A percentile compares a stretch with the other conserved stretches of the same genome.
phyloP scores from a whole-genome alignment of 345 rosid genomes.

The Acer negundo region DNA sequence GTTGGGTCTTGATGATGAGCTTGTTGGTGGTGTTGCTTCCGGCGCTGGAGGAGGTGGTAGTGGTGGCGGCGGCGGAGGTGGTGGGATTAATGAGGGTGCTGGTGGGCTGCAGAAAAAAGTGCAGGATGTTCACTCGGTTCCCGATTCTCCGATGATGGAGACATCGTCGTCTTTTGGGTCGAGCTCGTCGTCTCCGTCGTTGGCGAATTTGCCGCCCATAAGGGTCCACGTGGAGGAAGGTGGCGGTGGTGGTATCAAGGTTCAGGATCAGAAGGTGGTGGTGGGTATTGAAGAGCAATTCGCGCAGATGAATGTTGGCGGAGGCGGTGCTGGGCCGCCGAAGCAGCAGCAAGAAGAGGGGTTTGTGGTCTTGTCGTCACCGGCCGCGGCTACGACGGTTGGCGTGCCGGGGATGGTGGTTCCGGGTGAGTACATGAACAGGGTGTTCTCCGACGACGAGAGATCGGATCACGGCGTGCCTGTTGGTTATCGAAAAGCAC shows the following conservation, averaged over 20 bases:
- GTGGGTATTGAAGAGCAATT: constrained; percentile 89
- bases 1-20: constrained; percentile 70
- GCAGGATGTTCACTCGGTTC: constrained; percentile 80
- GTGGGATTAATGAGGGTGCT: constrained; percentile 41
- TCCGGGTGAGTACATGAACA: constrained; percentile 50
- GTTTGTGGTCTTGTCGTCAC: constrained; percentile 50
- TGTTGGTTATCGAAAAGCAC: constrained; percentile 55
- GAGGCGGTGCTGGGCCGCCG: constrained; percentile 30
- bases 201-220: constrained; percentile 87
- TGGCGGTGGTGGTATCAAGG: constrained; percentile 30
- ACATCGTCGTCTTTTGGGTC: constrained; percentile 92
- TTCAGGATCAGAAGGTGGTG: constrained; percentile 48
- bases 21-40: constrained; percentile 22
- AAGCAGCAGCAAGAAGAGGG: constrained; percentile 67
- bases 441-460: constrained; percentile 84
- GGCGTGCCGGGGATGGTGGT: constrained; percentile 41
- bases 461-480: constrained; percentile 82
- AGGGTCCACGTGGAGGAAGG: constrained; percentile 74
- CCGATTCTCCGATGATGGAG: constrained; percentile 95
- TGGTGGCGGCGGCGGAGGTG: constrained; percentile 16
- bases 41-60: constrained; percentile 32
- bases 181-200: constrained; percentile 81
- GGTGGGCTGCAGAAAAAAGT: constrained; percentile 51
- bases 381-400: constrained; percentile 45
- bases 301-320: constrained; percentile 49